Evolutionary conservation across 768 basidiomycete genomes (phyloP).

Genomic region (Leucosporidium creatinivorum): DNA sequence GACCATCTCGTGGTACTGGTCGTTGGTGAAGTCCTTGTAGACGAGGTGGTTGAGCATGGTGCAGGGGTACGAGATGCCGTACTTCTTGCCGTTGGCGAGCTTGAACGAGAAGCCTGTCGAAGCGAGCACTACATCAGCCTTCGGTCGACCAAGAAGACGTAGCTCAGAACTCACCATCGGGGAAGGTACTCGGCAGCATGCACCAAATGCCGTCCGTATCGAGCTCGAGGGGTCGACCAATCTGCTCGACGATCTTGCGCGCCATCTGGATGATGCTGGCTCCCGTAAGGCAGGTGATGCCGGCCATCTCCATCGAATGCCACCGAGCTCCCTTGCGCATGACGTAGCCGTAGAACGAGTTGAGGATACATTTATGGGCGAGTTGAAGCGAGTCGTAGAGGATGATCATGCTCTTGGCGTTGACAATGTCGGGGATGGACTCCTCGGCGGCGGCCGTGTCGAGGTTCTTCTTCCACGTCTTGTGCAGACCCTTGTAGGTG

Average conservation of each 20-base stretch:
- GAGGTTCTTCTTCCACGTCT: conserved; percentile 98
- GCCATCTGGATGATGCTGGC: conserved; percentile 99
- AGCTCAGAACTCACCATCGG: conserved; percentile 49
- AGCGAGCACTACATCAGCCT: too few relatives aligned
- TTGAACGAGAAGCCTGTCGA: conserved; percentile 79
- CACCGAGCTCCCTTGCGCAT: conserved; percentile 99
- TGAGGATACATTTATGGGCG: conserved; percentile 98
- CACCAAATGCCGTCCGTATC: conserved; percentile 99
- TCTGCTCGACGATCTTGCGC: conserved; percentile 89
- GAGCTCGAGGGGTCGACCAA: conserved; percentile 90
- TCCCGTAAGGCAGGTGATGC: conserved; percentile 95
- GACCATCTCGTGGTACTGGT: conserved; percentile 86
- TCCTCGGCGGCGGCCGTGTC: conserved; percentile 63
- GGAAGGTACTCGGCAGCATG: conserved; percentile 96
- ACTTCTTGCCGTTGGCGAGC: conserved; percentile 73
- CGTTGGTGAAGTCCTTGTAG: conserved; percentile 87
- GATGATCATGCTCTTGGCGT: conserved; percentile 98
- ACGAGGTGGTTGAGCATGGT: conserved; percentile 99
- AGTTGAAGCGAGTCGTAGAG: conserved; percentile 96
- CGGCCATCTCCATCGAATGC: conserved; percentile 99
- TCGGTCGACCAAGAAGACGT: neutral
- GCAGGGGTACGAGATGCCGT: conserved; percentile 90
- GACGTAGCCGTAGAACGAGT: conserved; percentile 99
- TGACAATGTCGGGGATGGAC: conserved; percentile 77
- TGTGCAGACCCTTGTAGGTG: conserved; percentile 96